These are phyloP conservation scores for Aureoboletus auriporus DNA, from an alignment of 768 basidiomycete genomes.

Conservation along the genomic window DNA sequence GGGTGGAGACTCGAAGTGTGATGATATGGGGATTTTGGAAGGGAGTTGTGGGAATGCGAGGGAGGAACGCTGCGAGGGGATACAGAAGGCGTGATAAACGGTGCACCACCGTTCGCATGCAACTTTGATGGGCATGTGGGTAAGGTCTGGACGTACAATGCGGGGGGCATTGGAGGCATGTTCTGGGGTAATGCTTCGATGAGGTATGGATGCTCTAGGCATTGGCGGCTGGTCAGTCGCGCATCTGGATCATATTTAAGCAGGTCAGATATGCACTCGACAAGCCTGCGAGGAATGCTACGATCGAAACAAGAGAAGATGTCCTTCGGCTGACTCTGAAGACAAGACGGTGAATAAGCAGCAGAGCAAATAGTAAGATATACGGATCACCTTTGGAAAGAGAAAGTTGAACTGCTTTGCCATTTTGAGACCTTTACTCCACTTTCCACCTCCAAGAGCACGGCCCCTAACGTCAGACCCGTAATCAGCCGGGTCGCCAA, in stretches of 20 bases:
- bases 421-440: slow-evolving; percentile 83
- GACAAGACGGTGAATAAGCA: slow-evolving; percentile 6
- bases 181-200: slow-evolving; percentile 70
- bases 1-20: slow-evolving; percentile 35
- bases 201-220: slow-evolving; percentile 87
- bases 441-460: slow-evolving; percentile 80
- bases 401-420: slow-evolving; percentile 81
- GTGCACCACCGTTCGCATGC: slow-evolving; percentile 28
- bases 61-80: slow-evolving; percentile 44
- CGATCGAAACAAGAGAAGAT: slow-evolving; percentile 74
- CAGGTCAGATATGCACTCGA: slow-evolving; percentile 90
- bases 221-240: slow-evolving; percentile 83
- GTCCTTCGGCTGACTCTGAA: slow-evolving; percentile 61
- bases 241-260: slow-evolving; percentile 88
- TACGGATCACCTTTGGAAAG: slow-evolving; percentile 72
- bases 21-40: slow-evolving; percentile 37
- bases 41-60: slow-evolving; percentile 47
- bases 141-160: slow-evolving; percentile 40
- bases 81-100: slow-evolving; percentile 37
- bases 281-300: slow-evolving; percentile 69
- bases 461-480: slow-evolving; percentile 68
- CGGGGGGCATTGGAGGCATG: slow-evolving; percentile 58
- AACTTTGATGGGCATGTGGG: slow-evolving; percentile 35
- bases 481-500: slow-evolving; percentile 90
- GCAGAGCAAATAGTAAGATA: background rate